Evolutionary conservation across 352 stramenopile species (phyloP), one percentile per base, ranked within the genome.

Genomic region (Pythium chondricola): DNA sequence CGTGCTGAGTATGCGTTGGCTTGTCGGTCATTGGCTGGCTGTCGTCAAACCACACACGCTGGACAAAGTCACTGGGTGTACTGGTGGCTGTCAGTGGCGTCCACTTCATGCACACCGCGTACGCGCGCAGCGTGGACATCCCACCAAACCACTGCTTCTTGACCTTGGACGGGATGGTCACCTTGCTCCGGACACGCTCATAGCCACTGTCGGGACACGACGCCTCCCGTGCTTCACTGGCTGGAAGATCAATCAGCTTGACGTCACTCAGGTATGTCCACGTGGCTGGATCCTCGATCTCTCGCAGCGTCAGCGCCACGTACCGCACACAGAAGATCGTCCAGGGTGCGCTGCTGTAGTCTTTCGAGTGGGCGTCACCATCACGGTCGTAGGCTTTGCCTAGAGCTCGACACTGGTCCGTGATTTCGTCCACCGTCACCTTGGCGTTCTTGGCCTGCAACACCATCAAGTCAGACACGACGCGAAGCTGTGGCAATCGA

Each of bases 301-400:
- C 68, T 7, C 68, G 61, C 16, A 74, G 27, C 4, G 49, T 61
- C 3, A 48, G 48, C 26, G 51, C 61, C 20, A 47, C 22, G 38
- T 74, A 73, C 11, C 53, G 49, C 31, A 71, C 48, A 22, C 68
- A 78, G 35, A 78, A 67, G 29, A 78, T 74, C 25, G 68, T 73
- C 65, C 62, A 73, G 2, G 65, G 68, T 2, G 65, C 68, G 6
- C 40, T 37, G 39, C 53, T 63, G 35, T 78, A 78, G 40, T 78
- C 65, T 20, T 69, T 69, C 16, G 68, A 78, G 41, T 78, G 68
- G 9, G 58, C 65, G 27, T 78, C 68, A 1, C 68, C 68, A 24
- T 69, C 60, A n/a, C 68, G 56, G 38, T 65, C 52, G 40, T 74
- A 74, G 18, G 56, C 50, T 8, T 52, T 32, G 8, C 62, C 65